phyloP scores from a whole-genome alignment of 129 eudicot genomes.

The Escallonia herrerae region DNA sequence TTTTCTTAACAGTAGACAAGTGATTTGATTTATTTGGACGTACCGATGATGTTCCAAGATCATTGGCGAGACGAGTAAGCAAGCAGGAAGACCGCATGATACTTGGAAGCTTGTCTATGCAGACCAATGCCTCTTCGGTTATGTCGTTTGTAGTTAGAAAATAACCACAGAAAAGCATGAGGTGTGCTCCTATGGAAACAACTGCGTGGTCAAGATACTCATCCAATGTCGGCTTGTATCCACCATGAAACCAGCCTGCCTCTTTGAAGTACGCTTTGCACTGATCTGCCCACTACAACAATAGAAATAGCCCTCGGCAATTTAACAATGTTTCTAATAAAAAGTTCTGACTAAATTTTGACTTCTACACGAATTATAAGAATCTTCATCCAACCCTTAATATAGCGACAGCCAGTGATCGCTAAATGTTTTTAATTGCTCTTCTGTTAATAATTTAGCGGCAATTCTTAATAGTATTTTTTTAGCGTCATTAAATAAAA shows the following conservation, averaged over 20 bases:
- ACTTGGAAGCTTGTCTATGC: conserved; percentile 4
- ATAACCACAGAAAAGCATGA: neutral
- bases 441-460: no score
- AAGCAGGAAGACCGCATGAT: conserved; percentile 5
- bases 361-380: no score
- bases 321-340: neutral
- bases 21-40: no score
- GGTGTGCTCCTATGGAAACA: neutral
- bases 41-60: conserved; percentile 16
- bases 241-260: neutral
- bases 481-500: no score
- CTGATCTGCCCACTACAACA: conserved; percentile 1
- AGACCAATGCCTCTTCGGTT: neutral
- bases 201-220: conserved; percentile 23
- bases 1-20: no score
- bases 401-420: no score
- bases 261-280: conserved; percentile 1
- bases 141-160: neutral
- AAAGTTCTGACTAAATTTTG: no score
- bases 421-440: no score
- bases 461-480: no score
- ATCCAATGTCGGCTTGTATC: conserved; percentile 18
- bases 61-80: conserved; percentile 5
- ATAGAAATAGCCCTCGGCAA: neutral
- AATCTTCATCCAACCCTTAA: no score